Evolutionary conservation across 2,329 filamentous ascomycete genomes (phyloP).

Genomic region (Pseudohalonectria lignicola): DNA sequence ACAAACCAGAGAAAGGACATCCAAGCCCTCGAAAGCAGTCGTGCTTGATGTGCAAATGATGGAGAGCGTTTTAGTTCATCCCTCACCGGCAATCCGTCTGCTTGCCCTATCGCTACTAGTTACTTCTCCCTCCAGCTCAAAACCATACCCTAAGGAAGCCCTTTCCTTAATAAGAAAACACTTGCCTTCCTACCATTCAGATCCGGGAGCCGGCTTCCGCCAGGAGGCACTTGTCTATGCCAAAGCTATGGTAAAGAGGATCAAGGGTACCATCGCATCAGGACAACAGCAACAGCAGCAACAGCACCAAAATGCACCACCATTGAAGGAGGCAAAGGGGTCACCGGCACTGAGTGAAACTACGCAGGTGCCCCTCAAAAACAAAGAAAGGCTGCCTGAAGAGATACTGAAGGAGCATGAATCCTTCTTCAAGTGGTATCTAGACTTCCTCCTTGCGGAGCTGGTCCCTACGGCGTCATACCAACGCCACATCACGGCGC

Average conservation of each 20-base stretch:
- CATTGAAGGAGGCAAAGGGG: too few species aligned
- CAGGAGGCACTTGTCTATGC: constrained; percentile 68
- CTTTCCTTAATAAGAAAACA: constrained; percentile 54
- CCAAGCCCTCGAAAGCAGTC: constrained; percentile 11
- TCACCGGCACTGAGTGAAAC: too few species aligned
- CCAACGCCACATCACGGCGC: constrained; percentile 72
- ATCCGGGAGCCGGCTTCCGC: constrained; percentile 77
- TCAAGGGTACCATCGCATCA: constrained; percentile 54
- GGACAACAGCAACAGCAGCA: too few species aligned
- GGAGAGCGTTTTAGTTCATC: constrained; percentile 28
- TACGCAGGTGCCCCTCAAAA: too few species aligned
- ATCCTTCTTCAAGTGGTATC: constrained; percentile 64
- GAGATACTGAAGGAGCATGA: constrained; percentile 38
- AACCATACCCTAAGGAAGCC: constrained; percentile 53
- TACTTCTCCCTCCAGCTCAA: constrained; percentile 63
- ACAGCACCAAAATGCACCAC: too few species aligned
- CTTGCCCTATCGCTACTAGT: constrained; percentile 75
- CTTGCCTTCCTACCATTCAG: constrained; percentile 64
- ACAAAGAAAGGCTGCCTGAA: too few species aligned
- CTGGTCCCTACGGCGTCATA: constrained; percentile 77
- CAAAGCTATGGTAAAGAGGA: constrained; percentile 65
- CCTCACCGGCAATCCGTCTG: constrained; percentile 56
- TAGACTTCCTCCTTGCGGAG: constrained; percentile 61
- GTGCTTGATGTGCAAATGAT: constrained; percentile 4
- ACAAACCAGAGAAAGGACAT: too few species aligned